Conservation (phyloP, 2,329 filamentous ascomycete genomes). For the Triangularia setosa region DNA sequence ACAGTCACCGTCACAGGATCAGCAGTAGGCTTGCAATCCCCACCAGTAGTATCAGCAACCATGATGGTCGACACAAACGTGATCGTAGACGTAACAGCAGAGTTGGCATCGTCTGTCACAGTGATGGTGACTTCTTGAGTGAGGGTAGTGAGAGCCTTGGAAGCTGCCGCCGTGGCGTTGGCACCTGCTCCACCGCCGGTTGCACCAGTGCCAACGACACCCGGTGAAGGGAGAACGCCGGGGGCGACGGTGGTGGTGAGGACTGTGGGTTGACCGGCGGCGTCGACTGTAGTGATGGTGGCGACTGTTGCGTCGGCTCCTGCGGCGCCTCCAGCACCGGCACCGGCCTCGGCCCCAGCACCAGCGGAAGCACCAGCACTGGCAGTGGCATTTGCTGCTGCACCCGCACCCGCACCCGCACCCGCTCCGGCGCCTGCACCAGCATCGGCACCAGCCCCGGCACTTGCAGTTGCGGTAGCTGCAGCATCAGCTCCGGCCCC, state of each 20-base stretch:
- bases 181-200: not conserved
- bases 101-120: conserved; percentile 4
- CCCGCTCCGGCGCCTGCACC: not conserved
- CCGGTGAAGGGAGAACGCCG: conserved; percentile 8
- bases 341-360: not conserved
- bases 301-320: not conserved
- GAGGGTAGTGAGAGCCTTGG: conserved; percentile 9
- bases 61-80: conserved; percentile 11
- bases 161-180: not conserved
- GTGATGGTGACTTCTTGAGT: conserved; percentile 14
- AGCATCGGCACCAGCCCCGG: not conserved
- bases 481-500: not conserved
- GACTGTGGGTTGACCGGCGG: conserved; percentile 5
- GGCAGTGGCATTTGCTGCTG: not conserved
- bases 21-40: conserved; percentile 1
- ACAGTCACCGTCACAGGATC: conserved; percentile 18
- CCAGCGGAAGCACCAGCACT: no score
- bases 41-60: conserved; percentile 6
- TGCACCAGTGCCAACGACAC: not conserved
- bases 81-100: conserved; percentile 9
- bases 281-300: conserved; percentile 9
- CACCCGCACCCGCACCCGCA: not conserved
- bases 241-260: conserved; percentile 11
- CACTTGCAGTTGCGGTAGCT: not conserved
- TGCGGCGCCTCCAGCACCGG: not conserved